Percentiles rank a stretch among this genome's conserved stretches.
These are phyloP conservation scores for Heliosperma pusillum DNA, from an alignment of 148 eudicot genomes.

Conservation along the genomic window DNA sequence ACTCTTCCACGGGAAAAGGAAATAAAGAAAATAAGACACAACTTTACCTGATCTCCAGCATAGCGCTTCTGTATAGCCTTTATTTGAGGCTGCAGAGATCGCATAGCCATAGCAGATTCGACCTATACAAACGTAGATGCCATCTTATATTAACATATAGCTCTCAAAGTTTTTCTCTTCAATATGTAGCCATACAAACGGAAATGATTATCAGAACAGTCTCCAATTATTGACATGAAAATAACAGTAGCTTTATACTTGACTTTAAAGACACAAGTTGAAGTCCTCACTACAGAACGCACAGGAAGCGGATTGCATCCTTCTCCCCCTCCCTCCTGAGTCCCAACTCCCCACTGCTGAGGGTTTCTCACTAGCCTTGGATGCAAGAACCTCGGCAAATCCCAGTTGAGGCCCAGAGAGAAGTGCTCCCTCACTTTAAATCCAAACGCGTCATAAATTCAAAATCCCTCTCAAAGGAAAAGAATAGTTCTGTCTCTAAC, in stretches of 20 bases:
- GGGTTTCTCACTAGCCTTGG: background rate
- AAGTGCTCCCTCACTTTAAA: background rate
- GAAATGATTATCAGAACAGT: background rate
- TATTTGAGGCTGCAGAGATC: conserved; percentile 90
- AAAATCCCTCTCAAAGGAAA: no score
- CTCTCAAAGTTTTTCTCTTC: background rate
- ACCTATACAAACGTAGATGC: conserved; percentile 44
- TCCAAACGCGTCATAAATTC: no score
- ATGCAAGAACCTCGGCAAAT: background rate
- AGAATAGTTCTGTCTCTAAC: no score
- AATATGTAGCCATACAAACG: background rate
- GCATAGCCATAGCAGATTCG: conserved; percentile 91
- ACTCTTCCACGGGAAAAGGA: background rate
- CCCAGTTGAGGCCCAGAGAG: background rate
- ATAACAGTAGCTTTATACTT: background rate
- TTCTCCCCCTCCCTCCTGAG: conserved; percentile 1
- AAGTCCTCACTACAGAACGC: background rate
- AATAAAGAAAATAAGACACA: background rate
- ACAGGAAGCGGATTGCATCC: background rate
- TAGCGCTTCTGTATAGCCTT: conserved; percentile 91
- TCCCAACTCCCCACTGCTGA: no score
- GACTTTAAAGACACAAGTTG: conserved; percentile 1
- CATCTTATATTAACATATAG: conserved; percentile 11
- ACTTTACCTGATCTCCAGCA: conserved; percentile 91
- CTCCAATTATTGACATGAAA: background rate